Base-by-base conservation (phyloP, 306 rosid genomes). In the Citrullus mucosospermus region DNA sequence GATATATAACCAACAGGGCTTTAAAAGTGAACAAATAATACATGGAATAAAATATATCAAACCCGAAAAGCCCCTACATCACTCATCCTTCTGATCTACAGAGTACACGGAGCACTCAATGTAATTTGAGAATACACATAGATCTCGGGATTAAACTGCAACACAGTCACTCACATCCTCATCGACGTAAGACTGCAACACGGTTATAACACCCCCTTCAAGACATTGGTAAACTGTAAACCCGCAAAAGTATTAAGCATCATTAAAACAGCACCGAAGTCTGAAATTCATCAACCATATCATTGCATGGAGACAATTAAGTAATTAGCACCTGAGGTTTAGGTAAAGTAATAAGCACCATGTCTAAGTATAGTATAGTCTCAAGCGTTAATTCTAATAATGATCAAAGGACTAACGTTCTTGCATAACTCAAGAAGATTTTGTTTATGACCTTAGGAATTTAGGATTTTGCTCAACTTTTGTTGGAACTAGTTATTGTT, bases 51-150 rank as follows among this genome's bases (percentile, higher is more conserved):
- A 25, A 25, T 25, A 25, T 25, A 25, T 25, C 25, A 25, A 25
- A 25, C 25, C 25, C 25, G 25, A 25, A 25, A 25, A 25, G 25
- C 25, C 25, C 25, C 25, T 25, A 25, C 25, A 25, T 25, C 25
- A 25, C 82, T 92, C 99, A 79, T 95, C 96, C 97, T 92, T 95
- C 99, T 95, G 97, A 82, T 88, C 89, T 83, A 89, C 92, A 88
- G 43, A 87, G 78, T 71, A 83, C 76, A 80, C 79, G 30, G 67
- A 75, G 80, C 30, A 79, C 83, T 81, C 74, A 80, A 58, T 77
- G 80, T 15, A 77, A 39, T 36, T 20, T 78, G 50, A 78, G 20
- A 70, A 78, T 34, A 63, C 20, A 48, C 3, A 63, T 7, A 34
- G 4, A 62, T 34, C 20, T 17, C 0, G 25, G 14, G 62, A 50